A percentile compares a stretch with the other conserved stretches of the same genome.
Evolutionary conservation across 306 rosid genomes (phyloP).

Genomic region (Elaeagnus macrophylla): DNA sequence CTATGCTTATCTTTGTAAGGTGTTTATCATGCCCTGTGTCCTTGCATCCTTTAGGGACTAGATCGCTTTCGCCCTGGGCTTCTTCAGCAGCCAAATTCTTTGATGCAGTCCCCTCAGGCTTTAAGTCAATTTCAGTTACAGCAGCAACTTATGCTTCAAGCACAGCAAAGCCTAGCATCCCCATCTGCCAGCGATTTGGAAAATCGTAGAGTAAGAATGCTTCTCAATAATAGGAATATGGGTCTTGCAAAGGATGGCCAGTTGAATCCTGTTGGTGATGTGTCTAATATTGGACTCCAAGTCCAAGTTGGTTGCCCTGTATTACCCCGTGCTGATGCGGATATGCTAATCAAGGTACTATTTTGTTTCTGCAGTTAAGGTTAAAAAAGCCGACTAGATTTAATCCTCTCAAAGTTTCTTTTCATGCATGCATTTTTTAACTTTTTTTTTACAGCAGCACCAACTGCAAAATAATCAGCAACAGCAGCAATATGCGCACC

Average conservation of each 20-base stretch:
- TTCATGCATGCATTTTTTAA: slow-evolving; percentile 10
- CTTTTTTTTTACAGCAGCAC: slow-evolving; percentile 28
- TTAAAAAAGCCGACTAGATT: slow-evolving; percentile 9
- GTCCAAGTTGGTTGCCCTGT: slow-evolving; percentile 40
- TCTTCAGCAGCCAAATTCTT: slow-evolving; percentile 33
- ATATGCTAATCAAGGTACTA: slow-evolving; percentile 39
- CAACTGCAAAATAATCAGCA: slow-evolving; percentile 37
- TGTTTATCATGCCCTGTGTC: not conserved
- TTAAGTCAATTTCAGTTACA: slow-evolving; percentile 36
- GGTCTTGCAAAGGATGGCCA: slow-evolving; percentile 40
- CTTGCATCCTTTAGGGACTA: slow-evolving; percentile 39
- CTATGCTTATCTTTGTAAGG: no score
- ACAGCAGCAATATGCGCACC: slow-evolving; percentile 37
- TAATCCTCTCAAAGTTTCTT: slow-evolving; percentile 10
- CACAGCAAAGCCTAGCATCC: slow-evolving; percentile 38
- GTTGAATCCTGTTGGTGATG: slow-evolving; percentile 26
- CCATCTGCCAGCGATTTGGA: slow-evolving; percentile 40
- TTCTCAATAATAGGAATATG: slow-evolving; percentile 33
- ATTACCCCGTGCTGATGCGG: slow-evolving; percentile 38
- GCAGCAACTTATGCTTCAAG: slow-evolving; percentile 50
- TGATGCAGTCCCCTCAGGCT: slow-evolving; percentile 47
- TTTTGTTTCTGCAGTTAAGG: slow-evolving; percentile 9
- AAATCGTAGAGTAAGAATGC: slow-evolving; percentile 27
- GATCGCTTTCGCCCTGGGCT: slow-evolving; percentile 42
- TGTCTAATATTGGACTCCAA: slow-evolving; percentile 32